Base-by-base conservation (phyloP, 108 stramenopile genomes). In the Fragilaria crotonensis region DNA sequence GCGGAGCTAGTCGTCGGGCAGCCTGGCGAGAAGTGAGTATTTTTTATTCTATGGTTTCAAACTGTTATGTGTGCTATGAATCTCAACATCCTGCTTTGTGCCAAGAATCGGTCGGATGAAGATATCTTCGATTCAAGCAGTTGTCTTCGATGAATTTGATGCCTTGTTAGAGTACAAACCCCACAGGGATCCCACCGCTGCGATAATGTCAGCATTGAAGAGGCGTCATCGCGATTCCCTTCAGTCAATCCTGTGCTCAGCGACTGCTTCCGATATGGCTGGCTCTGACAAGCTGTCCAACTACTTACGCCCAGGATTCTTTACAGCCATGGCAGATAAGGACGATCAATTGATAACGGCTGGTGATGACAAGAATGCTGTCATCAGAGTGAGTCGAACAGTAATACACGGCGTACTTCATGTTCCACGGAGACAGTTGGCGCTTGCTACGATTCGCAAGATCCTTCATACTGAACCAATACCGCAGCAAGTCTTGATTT, bases 131-230 rank as follows among this genome's bases (percentile, higher is more conserved):
- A 52, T 87, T 0, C 81, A 79, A 67, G 61, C 78, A 9, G 20
- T 94, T 0, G 88, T 94, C 3, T 48, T 94, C 59, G 92, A 94
- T 70, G 92, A 94, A 74, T 88, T 81, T 52, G 92, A 94, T 76
- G 88, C 88, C 25, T 77, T 94, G 50, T 63, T 94, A 41, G 69
- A 84, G 49, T 88, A 85, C 59, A 72, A 81, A 53, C 70, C 85
- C 2, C 88, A 94, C 50, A 65, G 76, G 22, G 92, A 90, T 48
- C 84, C 86, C 9, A 94, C 87, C 19, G 56, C 32, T 21, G 88
- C 87, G 0, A 74, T 87, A n/a, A 54, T 89, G 59, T 49, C 72
- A 44, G 59, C 72, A 1, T 57, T 93, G 33, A 67, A 84, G 54
- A 71, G 77, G 20, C 78, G 81, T 36, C 82, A 83, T 57, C 68